phyloP scores from a whole-genome alignment of 331 rosid genomes.

The Quercus lobata region DNA sequence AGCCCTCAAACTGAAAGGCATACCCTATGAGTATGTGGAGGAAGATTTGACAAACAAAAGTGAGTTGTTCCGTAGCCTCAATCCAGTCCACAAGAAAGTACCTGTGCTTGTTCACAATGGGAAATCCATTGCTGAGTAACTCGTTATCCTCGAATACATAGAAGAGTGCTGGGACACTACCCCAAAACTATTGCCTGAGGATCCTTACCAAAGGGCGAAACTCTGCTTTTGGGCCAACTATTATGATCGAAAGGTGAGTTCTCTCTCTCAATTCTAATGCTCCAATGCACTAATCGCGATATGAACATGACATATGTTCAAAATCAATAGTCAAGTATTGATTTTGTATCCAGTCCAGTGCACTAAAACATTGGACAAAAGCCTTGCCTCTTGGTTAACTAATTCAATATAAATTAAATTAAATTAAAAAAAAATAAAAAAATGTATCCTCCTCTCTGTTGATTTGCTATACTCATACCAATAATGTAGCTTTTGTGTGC shows the following conservation, averaged over 20 bases:
- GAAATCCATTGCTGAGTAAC: slow-evolving; percentile 28
- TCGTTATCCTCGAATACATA: slow-evolving; percentile 40
- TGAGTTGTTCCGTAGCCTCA: slow-evolving; percentile 22
- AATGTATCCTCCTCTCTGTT: no score
- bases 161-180: slow-evolving; percentile 30
- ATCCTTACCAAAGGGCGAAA: slow-evolving; percentile 36
- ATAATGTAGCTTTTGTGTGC: no score
- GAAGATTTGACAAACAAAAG: slow-evolving; percentile 38
- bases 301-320: no score
- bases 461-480: no score
- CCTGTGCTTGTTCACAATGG: slow-evolving; percentile 43
- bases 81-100: slow-evolving; percentile 38
- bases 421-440: no score
- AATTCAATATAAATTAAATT: no score
- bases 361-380: no score
- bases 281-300: no score
- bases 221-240: slow-evolving; percentile 36
- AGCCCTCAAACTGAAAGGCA: slow-evolving; percentile 45
- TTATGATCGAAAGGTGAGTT: slow-evolving; percentile 26
- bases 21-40: slow-evolving; percentile 33
- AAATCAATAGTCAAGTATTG: no score
- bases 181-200: slow-evolving; percentile 35
- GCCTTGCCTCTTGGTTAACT: no score
- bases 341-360: no score
- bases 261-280: no score